Conservation (phyloP, 371 early-diverging fungal species). For the Mortierella sp. region DNA sequence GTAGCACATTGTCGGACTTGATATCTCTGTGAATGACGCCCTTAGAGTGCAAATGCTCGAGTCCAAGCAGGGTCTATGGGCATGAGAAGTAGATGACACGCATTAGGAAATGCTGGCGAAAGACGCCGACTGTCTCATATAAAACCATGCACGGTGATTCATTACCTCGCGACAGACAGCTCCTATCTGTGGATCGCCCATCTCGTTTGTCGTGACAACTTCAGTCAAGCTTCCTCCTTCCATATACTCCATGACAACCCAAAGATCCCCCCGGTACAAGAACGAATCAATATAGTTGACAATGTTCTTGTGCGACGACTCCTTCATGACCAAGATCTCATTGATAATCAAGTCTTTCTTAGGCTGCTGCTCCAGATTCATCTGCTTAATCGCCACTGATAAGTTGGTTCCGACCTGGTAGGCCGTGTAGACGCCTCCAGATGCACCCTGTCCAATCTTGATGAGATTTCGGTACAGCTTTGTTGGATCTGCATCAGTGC, state of each 20-base stretch:
- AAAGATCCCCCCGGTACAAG: constrained; percentile 88
- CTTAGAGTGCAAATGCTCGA: constrained; percentile 92
- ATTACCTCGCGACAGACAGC: constrained; percentile 84
- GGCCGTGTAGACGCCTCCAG: constrained; percentile 94
- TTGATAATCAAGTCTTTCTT: constrained; percentile 97
- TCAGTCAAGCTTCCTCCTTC: constrained; percentile 95
- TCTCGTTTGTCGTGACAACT: constrained; percentile 90
- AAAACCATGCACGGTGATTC: too few relatives aligned
- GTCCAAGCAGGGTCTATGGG: constrained; percentile 78
- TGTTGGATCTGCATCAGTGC: constrained; percentile 91
- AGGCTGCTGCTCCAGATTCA: constrained; percentile 95
- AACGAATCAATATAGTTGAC: constrained; percentile 97
- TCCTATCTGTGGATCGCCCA: constrained; percentile 97
- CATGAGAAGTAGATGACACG: not conserved
- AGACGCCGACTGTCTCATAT: too few relatives aligned
- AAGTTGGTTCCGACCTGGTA: constrained; percentile 73
- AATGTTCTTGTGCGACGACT: constrained; percentile 91
- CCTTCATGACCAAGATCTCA: constrained; percentile 96
- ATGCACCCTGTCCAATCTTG: constrained; percentile 97
- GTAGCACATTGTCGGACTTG: constrained; percentile 96
- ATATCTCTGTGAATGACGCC: constrained; percentile 98
- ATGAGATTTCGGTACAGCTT: constrained; percentile 79
- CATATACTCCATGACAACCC: constrained; percentile 98
- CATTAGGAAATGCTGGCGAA: too few relatives aligned
- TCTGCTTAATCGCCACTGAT: constrained; percentile 94